Base-by-base conservation (phyloP, 202 grass and related monocot genomes). In the Zoysia matrella region DNA sequence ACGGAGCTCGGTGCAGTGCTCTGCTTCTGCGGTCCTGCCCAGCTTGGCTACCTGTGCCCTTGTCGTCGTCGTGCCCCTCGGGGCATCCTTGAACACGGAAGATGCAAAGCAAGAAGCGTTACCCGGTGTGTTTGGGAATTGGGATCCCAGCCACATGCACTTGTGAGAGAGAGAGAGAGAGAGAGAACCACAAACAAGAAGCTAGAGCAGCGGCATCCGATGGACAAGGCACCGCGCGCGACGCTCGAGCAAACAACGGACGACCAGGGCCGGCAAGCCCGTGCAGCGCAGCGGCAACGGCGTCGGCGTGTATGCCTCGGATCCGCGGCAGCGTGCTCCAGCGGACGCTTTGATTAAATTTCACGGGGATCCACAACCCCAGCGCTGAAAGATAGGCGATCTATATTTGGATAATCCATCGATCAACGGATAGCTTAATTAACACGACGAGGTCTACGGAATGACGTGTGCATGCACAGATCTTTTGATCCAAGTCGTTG, bases 371-470 rank as follows among this genome's bases (percentile, higher is more conserved):
- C 60, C 22, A 63, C 2, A 18, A 22, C 13, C 40, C 2, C n/a
- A 2, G 61, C 81, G 49, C 81, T 43, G 72, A 83, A 69, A 83
- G 72, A 69, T 50, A 83, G 44, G 72, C 6, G 9, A 11, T 7
- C 14, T 7, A 10, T n/a, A 60, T 60, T 60, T 8, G 46, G 11
- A 56, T 55, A 53, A 75, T 72, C 30, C 47, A 44, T 4, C 16
- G 10, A 22, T 22, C 22, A 22, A 22, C 22, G 22, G 22, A 22
- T 22, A 22, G 22, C 22, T 22, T 40, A 0, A 22, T 1, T 16
- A 18, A 7, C 2, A 16, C 44, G 44, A 69, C 9, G 46, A 10
- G 46, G 30, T 69, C 46, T 49, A 11, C 7, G n/a, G 16, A 7
- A 18, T 45, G 63, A 30, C 11, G 67, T 5, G 5, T 4, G 15